Base-by-base conservation (phyloP, 331 rosid genomes). In the Quercus tomentella region DNA sequence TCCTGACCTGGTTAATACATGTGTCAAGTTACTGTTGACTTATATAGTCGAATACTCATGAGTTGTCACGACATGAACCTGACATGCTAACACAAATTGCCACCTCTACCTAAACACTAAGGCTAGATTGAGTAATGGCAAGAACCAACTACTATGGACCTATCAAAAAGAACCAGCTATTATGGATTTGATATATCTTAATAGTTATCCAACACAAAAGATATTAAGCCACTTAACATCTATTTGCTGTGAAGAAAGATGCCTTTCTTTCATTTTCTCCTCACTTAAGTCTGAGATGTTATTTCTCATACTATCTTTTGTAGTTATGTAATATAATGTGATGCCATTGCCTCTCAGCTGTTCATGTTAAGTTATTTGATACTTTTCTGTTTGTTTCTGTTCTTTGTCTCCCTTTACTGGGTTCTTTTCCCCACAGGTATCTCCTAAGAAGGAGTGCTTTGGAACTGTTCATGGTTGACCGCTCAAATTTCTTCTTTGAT, bases 371-470 rank as follows among this genome's bases (percentile, higher is more conserved):
- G 55, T 62, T 69, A 33, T 76, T 20, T 37, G 43, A 35, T 60
- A 15, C 69, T 28, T 30, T 25, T 79, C 70, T 70, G 31, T 72
- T 52, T 49, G 70, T 85, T 79, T 49, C 45, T 74, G 73, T 33
- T 57, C 25, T 68, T 35, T n/a, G 25, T 76, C 60, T 68, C 56
- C 77, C 11, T 73, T 71, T 56, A 55, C 49, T 56, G 11, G 51
- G 58, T 26, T 76, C 7, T 73, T 78, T 62, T 62, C 61, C 28
- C 45, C 52, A 16, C 90, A 96, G 99, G 83, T 96, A 93, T 89
- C 97, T 96, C 73, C 92, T 96, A 51, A 88, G 98, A 88, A 91
- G 98, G 91, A 93, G 98, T 89, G 97, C 99, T 71, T 83, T 96
- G 74, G 99, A 96, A 88, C 87, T 96, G 77, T 93, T 96, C 84